phyloP scores from a whole-genome alignment of 2,329 filamentous ascomycete species.

The Neofusicoccum laricinum region DNA sequence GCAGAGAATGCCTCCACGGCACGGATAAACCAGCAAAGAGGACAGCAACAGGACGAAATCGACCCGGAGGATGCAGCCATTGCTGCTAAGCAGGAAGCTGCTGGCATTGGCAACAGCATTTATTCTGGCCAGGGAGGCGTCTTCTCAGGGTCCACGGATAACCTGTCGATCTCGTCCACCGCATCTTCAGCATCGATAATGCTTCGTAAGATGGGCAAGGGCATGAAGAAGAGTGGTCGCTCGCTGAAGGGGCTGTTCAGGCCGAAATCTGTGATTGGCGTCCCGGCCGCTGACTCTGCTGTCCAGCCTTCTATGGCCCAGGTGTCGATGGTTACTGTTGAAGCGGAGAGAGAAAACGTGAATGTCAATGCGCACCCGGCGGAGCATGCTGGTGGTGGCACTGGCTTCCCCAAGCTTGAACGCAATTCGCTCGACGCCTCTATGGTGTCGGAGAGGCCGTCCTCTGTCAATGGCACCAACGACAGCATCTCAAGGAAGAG shows the following conservation, averaged over 20 bases:
- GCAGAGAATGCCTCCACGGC: slow-evolving; percentile 56
- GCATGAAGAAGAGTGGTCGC: slow-evolving; percentile 91
- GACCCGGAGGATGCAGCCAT: slow-evolving; percentile 78
- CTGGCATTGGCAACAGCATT: slow-evolving; percentile 87
- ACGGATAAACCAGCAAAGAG: slow-evolving; percentile 56
- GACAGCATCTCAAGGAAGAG: slow-evolving; percentile 73
- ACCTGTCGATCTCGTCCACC: slow-evolving; percentile 85
- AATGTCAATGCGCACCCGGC: slow-evolving; percentile 71
- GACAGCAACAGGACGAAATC: slow-evolving; percentile 51
- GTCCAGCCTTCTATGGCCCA: slow-evolving; percentile 71
- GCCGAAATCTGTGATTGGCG: slow-evolving; percentile 85
- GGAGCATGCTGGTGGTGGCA: slow-evolving; percentile 67
- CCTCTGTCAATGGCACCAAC: slow-evolving; percentile 44
- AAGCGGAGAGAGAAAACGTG: slow-evolving; percentile 83
- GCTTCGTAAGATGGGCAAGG: slow-evolving; percentile 97
- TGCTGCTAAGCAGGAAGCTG: slow-evolving; percentile 86
- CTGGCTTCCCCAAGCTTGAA: slow-evolving; percentile 81
- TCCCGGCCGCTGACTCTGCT: slow-evolving; percentile 66
- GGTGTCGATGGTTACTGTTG: slow-evolving; percentile 92
- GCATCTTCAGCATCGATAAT: slow-evolving; percentile 88
- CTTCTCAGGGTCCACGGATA: slow-evolving; percentile 90
- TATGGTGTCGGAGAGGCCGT: slow-evolving; percentile 31
- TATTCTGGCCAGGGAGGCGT: slow-evolving; percentile 86
- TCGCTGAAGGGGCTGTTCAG: slow-evolving; percentile 93
- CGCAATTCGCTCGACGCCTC: slow-evolving; percentile 73